Evolutionary conservation across 441 rosid species (phyloP).

Genomic region (Populus hybrid): DNA sequence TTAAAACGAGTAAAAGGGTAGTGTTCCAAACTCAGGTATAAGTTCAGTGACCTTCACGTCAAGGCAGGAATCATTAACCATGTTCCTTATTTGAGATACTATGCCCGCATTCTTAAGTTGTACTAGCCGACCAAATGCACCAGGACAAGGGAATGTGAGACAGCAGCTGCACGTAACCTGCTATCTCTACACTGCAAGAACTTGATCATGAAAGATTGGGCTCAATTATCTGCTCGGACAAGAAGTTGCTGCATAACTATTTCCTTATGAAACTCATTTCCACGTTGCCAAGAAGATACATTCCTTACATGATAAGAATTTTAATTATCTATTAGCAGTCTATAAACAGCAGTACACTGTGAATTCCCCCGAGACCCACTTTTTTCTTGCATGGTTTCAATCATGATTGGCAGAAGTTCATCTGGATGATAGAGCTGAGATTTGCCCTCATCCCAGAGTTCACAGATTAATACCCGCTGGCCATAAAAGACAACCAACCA

Average conservation of each 20-base stretch:
- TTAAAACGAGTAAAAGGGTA: not conserved
- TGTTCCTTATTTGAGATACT: slow-evolving; percentile 54
- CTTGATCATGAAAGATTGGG: slow-evolving; percentile 44
- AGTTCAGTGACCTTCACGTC: slow-evolving; percentile 71
- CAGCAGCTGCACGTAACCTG: slow-evolving; percentile 63
- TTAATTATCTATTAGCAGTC: slow-evolving; percentile 1
- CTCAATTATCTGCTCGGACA: slow-evolving; percentile 30
- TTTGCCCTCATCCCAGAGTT: not conserved
- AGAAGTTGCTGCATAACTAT: slow-evolving; percentile 69
- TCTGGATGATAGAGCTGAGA: not conserved
- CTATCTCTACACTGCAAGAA: slow-evolving; percentile 68
- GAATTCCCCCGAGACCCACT: not conserved
- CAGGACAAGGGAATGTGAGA: slow-evolving; percentile 62
- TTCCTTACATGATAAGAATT: slow-evolving; percentile 45
- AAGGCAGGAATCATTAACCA: slow-evolving; percentile 80
- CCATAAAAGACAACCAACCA: not conserved
- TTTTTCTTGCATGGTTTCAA: not conserved
- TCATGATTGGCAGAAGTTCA: not conserved
- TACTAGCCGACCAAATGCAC: slow-evolving; percentile 51
- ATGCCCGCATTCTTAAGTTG: slow-evolving; percentile 54
- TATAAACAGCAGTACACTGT: not conserved
- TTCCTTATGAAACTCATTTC: slow-evolving; percentile 81
- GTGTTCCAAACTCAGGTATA: not conserved
- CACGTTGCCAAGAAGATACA: slow-evolving; percentile 71
- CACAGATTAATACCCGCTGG: not conserved